Evolutionary conservation across 495 filamentous ascomycete species (phyloP).

Genomic region (Aspergillus coremiiformis): DNA sequence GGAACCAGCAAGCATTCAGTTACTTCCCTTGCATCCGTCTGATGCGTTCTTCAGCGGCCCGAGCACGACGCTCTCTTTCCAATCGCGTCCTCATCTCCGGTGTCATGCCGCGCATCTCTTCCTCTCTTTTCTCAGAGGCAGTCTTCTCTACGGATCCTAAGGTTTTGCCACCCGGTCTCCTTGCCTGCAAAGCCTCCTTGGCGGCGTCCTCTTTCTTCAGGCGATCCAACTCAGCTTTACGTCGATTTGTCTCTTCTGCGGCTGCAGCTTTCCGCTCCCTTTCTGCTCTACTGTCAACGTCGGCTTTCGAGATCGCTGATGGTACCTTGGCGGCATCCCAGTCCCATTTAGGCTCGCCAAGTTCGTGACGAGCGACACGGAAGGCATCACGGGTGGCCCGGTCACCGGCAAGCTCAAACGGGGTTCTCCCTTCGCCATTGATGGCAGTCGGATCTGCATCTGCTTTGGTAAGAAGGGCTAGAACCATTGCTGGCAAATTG

Average conservation of each 20-base stretch:
- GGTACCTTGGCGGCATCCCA: constrained; percentile 75
- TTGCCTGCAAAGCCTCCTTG: constrained; percentile 32
- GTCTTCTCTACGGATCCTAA: constrained; percentile 54
- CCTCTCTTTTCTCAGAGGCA: constrained; percentile 66
- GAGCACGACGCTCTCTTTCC: constrained; percentile 73
- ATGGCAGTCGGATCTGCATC: constrained; percentile 61
- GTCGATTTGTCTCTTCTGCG: constrained; percentile 50
- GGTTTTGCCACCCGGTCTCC: constrained; percentile 39
- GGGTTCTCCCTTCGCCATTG: constrained; percentile 61
- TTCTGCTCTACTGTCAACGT: constrained; percentile 57
- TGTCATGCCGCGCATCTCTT: constrained; percentile 77
- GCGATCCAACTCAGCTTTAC: constrained; percentile 56
- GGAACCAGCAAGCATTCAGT: background rate
- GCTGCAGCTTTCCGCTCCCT: constrained; percentile 52
- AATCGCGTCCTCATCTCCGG: constrained; percentile 73
- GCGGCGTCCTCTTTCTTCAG: constrained; percentile 59
- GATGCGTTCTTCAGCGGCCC: constrained; percentile 83
- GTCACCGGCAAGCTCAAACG: constrained; percentile 85
- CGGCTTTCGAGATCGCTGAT: constrained; percentile 54
- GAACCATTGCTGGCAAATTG: constrained; percentile 64
- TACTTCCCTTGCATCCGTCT: constrained; percentile 45
- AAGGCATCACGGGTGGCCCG: constrained; percentile 85
- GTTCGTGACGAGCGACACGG: constrained; percentile 71
- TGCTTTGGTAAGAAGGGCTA: constrained; percentile 68
- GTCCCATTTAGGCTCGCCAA: constrained; percentile 71